phyloP scores from a whole-genome alignment of 305 asterid genomes.

The Fraxinus xanthoxyloides region DNA sequence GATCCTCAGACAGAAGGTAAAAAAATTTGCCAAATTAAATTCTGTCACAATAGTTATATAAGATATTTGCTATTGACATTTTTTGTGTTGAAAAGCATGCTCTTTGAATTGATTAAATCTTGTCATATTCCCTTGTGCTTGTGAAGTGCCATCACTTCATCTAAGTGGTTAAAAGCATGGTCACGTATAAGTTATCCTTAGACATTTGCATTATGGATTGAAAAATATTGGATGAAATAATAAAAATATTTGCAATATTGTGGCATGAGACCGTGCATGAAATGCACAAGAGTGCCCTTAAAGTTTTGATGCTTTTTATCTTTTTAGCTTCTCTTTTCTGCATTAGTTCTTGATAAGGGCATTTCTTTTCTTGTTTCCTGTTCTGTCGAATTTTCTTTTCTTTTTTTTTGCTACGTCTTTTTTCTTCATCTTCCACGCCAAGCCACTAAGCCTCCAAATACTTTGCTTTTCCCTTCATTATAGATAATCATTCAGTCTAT shows the following conservation, averaged over 20 bases:
- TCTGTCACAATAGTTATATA: not conserved
- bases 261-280: not conserved
- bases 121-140: not conserved
- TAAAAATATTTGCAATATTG: not conserved
- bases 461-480: not conserved
- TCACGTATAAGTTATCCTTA: not conserved
- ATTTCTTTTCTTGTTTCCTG: not conserved
- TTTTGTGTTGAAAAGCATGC: not conserved
- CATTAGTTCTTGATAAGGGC: not conserved
- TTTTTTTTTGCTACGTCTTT: not conserved
- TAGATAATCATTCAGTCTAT: not conserved
- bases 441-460: not conserved
- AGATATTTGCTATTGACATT: not conserved
- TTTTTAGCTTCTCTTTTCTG: not conserved
- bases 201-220: not conserved
- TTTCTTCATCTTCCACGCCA: not conserved
- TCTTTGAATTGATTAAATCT: not conserved
- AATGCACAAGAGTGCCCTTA: too few relatives aligned
- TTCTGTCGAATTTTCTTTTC: too few relatives aligned
- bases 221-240: not conserved
- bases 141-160: not conserved
- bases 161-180: not conserved
- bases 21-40: too few relatives aligned
- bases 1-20: constrained; percentile 98
- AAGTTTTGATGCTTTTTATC: not conserved